phyloP scores from a whole-genome alignment of 2,329 filamentous ascomycete genomes.

The Neonectria hederae region DNA sequence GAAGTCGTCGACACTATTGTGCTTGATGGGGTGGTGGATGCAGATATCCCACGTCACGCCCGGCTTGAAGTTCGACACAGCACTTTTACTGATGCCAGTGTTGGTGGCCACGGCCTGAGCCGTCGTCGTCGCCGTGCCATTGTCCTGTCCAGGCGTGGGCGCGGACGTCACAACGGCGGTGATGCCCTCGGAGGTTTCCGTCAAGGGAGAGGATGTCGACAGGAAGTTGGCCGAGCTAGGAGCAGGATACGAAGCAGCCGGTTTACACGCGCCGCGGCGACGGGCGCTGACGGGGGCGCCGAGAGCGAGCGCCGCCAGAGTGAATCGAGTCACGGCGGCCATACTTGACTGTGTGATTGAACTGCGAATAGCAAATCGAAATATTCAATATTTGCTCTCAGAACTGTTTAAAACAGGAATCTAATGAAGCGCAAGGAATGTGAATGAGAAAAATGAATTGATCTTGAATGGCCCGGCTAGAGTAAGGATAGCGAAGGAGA shows the following conservation, averaged over 20 bases:
- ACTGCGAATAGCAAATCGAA: not conserved
- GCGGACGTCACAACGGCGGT: not conserved
- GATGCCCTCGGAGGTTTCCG: not conserved
- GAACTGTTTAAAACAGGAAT: not conserved
- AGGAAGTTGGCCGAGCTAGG: not conserved
- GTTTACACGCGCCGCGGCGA: not conserved
- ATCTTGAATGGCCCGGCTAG: slow-evolving; percentile 7
- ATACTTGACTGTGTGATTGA: slow-evolving; percentile 19
- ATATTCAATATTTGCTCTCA: not conserved
- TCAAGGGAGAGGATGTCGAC: not conserved
- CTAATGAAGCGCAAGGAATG: not conserved
- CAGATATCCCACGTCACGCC: slow-evolving; percentile 46
- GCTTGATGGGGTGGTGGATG: slow-evolving; percentile 44
- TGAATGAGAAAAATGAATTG: not conserved
- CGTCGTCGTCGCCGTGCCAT: not conserved
- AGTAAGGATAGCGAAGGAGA: not conserved
- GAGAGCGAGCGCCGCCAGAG: slow-evolving; percentile 29
- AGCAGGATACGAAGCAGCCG: not conserved
- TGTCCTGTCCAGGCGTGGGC: not conserved
- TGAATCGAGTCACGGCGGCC: slow-evolving; percentile 29
- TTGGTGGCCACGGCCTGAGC: not conserved
- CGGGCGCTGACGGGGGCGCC: slow-evolving; percentile 26
- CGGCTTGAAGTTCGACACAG: slow-evolving; percentile 36
- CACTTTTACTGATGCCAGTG: not conserved
- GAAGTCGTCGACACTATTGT: slow-evolving; percentile 36